Evolutionary conservation across 2,329 filamentous ascomycete species (phyloP), one percentile per base, ranked within the genome.

Genomic region (Diplodia corticola): DNA sequence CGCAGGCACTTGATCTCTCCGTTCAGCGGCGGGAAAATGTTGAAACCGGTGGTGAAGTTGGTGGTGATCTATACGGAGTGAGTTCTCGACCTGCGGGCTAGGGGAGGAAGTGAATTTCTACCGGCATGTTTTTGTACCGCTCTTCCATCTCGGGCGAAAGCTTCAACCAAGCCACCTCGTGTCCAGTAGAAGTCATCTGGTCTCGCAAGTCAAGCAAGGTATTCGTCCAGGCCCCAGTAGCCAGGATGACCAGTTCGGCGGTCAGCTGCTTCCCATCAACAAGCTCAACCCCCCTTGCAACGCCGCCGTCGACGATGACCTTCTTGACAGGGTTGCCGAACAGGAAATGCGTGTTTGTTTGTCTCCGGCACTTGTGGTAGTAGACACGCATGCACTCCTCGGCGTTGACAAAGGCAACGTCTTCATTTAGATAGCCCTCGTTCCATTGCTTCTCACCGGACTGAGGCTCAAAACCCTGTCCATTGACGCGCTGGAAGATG

Each of bases 151-250:
- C 48, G 0, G 64, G 64, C 0, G 55, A 51, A 7, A 66, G 46
- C 13, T 66, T 66, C 24, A 66, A 26, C 64, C 64, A 66, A n/a
- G 64, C 64, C 10, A 66, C 64, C 35, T 66, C 64, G 35, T 66
- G 55, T 5, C 64, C 64, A 2, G 64, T 61, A 3, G 49, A 49
- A 17, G 48, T 46, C 9, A 66, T 37, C 37, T 66, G 64, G n/a
- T 61, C 54, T 26, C 64, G 24, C 0, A 97, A 81, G 76, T 97
- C 91, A 64, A 97, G 80, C 20, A 97, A 83, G 0, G 86, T 84
- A 2, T 89, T 86, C 1, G 91, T 91, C 93, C 94, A 98, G 5
- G 94, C 93, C 13, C 94, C 94, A 0, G 93, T 88, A 0, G 94
- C 93, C 1, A 96, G 83, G 60, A 97, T 82, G 30, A 91, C 89